phyloP scores from a whole-genome alignment of 805 yeast species.

The Saturnispora kantuleensis region DNA sequence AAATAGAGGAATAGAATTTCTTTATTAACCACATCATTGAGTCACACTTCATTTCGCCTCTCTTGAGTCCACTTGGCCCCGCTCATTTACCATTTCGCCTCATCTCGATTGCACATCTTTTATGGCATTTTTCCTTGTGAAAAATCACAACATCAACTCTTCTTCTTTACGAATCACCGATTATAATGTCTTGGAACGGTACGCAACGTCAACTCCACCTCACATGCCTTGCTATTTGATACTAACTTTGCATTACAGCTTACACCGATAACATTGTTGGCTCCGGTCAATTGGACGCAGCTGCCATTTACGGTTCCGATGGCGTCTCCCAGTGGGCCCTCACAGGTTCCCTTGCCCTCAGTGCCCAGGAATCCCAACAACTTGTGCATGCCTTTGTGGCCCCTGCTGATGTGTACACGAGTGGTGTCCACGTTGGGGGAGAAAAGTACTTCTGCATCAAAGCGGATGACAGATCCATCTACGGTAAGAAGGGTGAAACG shows the following conservation, averaged over 20 bases:
- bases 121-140: too few species aligned
- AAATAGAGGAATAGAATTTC: too few species aligned
- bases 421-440: slow-evolving; percentile 77
- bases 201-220: slow-evolving; percentile 9
- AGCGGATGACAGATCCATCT: slow-evolving; percentile 88
- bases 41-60: too few species aligned
- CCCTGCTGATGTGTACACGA: slow-evolving; percentile 69
- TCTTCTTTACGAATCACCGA: background rate
- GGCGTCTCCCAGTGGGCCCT: slow-evolving; percentile 95
- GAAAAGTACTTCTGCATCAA: slow-evolving; percentile 79
- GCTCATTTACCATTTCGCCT: too few species aligned
- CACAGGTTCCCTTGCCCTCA: slow-evolving; percentile 54
- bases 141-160: too few species aligned
- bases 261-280: slow-evolving; percentile 89
- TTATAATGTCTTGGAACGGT: slow-evolving; percentile 28
- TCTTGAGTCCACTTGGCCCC: too few species aligned
- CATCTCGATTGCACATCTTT: too few species aligned
- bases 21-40: too few species aligned
- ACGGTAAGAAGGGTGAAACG: slow-evolving; percentile 82
- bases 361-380: slow-evolving; percentile 59
- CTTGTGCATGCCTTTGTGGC: slow-evolving; percentile 74
- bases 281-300: slow-evolving; percentile 83
- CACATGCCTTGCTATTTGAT: too few species aligned
- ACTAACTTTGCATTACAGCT: slow-evolving; percentile 35
- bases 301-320: slow-evolving; percentile 87